Conservation (phyloP, 768 basidiomycete genomes). For the Hortiboletus campestris region DNA sequence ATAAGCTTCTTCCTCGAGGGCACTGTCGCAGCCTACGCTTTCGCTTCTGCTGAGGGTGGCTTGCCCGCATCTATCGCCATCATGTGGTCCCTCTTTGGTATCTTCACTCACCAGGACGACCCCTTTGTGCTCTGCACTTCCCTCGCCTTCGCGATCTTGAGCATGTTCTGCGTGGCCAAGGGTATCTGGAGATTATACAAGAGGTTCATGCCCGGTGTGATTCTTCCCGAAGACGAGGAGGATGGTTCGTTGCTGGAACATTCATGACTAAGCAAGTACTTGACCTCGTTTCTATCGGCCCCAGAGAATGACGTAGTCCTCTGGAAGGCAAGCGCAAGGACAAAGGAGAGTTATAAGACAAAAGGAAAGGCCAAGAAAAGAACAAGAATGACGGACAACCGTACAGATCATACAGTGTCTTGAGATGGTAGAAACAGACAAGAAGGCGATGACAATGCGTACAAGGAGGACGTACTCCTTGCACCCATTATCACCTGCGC, state of each 20-base stretch:
- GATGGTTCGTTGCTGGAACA: slow-evolving; percentile 65
- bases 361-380: background rate
- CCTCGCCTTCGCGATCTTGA: slow-evolving; percentile 80
- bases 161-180: slow-evolving; percentile 82
- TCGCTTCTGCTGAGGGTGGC: slow-evolving; percentile 87
- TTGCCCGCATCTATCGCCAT: slow-evolving; percentile 90
- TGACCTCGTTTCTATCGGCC: background rate
- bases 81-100: slow-evolving; percentile 90
- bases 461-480: slow-evolving; percentile 22
- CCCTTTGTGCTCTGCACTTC: slow-evolving; percentile 89
- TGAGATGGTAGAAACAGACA: slow-evolving; percentile 27
- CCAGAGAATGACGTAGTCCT: background rate
- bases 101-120: slow-evolving; percentile 72
- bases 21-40: slow-evolving; percentile 89
- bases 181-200: slow-evolving; percentile 56
- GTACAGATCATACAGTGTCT: slow-evolving; percentile 13
- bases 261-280: slow-evolving; percentile 10
- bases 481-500: slow-evolving; percentile 25
- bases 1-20: slow-evolving; percentile 86
- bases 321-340: background rate
- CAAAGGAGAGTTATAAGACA: background rate
- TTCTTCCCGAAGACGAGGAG: slow-evolving; percentile 81
- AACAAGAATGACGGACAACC: background rate
- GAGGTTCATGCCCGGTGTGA: slow-evolving; percentile 45
- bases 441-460: slow-evolving; percentile 22